Percentiles rank a stretch among this genome's conserved stretches.
Conservation (phyloP, 73 alveolate genomes). For the Paraurostyla sp. region DNA sequence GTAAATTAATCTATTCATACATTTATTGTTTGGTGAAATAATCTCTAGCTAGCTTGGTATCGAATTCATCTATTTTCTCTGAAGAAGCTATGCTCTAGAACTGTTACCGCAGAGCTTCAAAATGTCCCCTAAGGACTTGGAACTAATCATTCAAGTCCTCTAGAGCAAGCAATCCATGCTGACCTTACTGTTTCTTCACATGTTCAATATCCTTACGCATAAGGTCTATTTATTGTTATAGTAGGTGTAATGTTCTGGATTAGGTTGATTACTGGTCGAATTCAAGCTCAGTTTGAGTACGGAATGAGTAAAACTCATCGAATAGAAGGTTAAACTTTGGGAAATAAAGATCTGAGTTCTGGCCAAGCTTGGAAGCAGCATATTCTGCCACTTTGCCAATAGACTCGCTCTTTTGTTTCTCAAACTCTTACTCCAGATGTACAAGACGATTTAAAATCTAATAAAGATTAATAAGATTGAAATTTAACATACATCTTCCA, state of each 20-base stretch:
- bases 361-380: not conserved
- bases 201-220: not conserved
- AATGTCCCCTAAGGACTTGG: no score
- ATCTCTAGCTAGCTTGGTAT: not conserved
- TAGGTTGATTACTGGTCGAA: not conserved
- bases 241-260: not conserved
- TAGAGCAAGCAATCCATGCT: no score
- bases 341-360: not conserved
- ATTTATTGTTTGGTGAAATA: not conserved
- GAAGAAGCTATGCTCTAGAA: not conserved
- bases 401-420: not conserved
- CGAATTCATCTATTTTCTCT: not conserved
- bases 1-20: not conserved
- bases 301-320: not conserved
- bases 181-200: not conserved
- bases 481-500: no score
- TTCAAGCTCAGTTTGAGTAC: not conserved
- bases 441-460: no score
- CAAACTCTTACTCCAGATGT: constrained; percentile 6
- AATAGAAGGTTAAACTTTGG: not conserved
- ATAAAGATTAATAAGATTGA: no score
- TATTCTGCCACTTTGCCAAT: not conserved
- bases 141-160: no score
- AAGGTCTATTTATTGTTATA: not conserved
- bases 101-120: not conserved